A percentile compares a stretch with the other conserved stretches of the same genome.
These are phyloP conservation scores for Turritis glabra DNA, from an alignment of 345 rosid genomes.

Conservation along the genomic window DNA sequence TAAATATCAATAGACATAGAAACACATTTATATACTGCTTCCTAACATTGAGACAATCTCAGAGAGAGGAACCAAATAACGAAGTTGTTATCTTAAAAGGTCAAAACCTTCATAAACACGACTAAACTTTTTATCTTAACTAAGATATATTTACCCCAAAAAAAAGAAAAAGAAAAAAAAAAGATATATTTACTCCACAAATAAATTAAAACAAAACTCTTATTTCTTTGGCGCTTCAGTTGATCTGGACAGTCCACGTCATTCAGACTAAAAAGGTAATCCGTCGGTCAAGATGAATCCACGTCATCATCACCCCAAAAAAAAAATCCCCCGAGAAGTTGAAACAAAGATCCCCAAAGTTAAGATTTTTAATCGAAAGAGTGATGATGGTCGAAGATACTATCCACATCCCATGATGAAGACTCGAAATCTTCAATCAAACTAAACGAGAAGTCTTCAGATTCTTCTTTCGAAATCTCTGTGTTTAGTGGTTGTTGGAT, in stretches of 20 bases:
- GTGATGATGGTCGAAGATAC: conserved; percentile 45
- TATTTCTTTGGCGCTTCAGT: neutral
- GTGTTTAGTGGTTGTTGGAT: neutral
- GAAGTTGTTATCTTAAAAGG: neutral
- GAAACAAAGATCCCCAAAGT: neutral
- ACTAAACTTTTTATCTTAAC: neutral
- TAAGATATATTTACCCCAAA: conserved; percentile 19
- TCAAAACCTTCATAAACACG: conserved; percentile 20
- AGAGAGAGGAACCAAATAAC: conserved; percentile 8
- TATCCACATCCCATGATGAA: conserved; percentile 65
- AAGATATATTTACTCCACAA: conserved; percentile 26
- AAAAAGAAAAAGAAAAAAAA: no score
- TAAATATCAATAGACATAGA: neutral
- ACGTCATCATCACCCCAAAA: conserved; percentile 19
- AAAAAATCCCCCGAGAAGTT: conserved; percentile 8
- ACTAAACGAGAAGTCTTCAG: conserved; percentile 36
- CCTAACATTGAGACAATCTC: conserved; percentile 9
- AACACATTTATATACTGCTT: conserved; percentile 12
- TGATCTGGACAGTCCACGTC: conserved; percentile 24
- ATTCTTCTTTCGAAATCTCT: neutral
- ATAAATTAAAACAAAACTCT: neutral
- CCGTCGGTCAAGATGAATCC: conserved; percentile 15
- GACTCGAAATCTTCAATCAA: conserved; percentile 56
- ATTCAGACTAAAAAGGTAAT: neutral
- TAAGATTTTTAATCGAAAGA: neutral